Evolutionary conservation across 345 rosid genomes (phyloP), one percentile per base, ranked within the genome.

Genomic region (Diplotaxis tenuifolia): DNA sequence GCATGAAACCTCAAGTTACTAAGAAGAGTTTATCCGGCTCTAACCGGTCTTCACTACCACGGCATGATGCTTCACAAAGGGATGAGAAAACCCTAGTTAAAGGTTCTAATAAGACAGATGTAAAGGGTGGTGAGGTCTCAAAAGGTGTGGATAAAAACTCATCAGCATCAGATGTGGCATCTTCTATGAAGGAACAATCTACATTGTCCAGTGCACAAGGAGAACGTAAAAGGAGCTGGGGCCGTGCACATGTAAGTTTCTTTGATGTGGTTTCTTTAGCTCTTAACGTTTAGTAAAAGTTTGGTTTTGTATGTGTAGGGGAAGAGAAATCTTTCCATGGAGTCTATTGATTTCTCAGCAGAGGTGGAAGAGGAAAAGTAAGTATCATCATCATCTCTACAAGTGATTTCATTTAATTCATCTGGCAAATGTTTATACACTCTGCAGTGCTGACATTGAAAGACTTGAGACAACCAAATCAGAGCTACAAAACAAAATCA

Each of bases 261-360:
- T 62, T 23, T 78, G 49, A 42, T 27, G 29, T 54, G 58, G 60
- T 50, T 15, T 22, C 47, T 34, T 42, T 11, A 38, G 49, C 49
- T 42, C 40, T 14, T 42, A 34, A 40, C 38, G 7, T 72, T 28
- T 40, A 14, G 21, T 65, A 27, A 27, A 28, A 4, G 7, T 25
- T 21, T 73, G 69, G 31, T 67, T 9, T 67, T 73, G 53, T 72
- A 52, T 73, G 54, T 56, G 18, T 62, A 95, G 99, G 96, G 82
- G 45, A 92, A 67, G 82, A 95, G 82, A 85, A 86, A 88, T 75
- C 91, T 85, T 49, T 83, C 98, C 25, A 82, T 86, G 96, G 96
- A 90, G 76, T 86, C 90, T 68, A 80, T 83, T 74, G 91, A 88
- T 77, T 79, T 29, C 59, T 56, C 80, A 54, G n/a, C 58, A 29